These are phyloP conservation scores for Claviceps quebecensis DNA, from an alignment of 2,329 filamentous ascomycete genomes.

Conservation along the genomic window DNA sequence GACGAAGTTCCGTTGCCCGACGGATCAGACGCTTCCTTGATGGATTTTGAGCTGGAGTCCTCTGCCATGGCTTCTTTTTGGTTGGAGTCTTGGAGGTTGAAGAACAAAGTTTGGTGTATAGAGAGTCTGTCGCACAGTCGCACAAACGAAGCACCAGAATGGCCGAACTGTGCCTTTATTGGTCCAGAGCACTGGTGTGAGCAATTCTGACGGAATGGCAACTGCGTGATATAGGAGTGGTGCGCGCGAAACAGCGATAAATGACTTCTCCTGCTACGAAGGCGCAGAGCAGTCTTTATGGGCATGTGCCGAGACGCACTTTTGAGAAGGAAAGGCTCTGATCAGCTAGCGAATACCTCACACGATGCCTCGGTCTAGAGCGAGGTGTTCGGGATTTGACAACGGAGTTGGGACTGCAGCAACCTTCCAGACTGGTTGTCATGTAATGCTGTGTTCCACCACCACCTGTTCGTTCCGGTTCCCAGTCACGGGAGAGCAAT, in stretches of 20 bases:
- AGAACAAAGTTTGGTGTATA: not conserved
- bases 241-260: not conserved
- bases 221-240: not conserved
- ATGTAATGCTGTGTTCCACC: not conserved
- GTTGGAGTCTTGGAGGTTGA: not conserved
- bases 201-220: not conserved
- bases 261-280: not conserved
- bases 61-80: slow-evolving; percentile 3
- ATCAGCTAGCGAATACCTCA: not conserved
- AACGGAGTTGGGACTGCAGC: not conserved
- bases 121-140: not conserved
- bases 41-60: not conserved
- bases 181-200: not conserved
- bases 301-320: not conserved
- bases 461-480: not conserved
- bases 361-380: not conserved
- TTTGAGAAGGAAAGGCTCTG: not conserved
- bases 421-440: not conserved
- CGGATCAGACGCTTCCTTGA: not conserved
- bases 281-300: not conserved
- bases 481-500: not conserved
- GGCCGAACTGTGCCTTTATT: not conserved
- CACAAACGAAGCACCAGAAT: not conserved
- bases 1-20: not conserved
- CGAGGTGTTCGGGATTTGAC: not conserved